These are phyloP conservation scores for Picea abies DNA, from an alignment of 83 land plant species.

Conservation along the genomic window DNA sequence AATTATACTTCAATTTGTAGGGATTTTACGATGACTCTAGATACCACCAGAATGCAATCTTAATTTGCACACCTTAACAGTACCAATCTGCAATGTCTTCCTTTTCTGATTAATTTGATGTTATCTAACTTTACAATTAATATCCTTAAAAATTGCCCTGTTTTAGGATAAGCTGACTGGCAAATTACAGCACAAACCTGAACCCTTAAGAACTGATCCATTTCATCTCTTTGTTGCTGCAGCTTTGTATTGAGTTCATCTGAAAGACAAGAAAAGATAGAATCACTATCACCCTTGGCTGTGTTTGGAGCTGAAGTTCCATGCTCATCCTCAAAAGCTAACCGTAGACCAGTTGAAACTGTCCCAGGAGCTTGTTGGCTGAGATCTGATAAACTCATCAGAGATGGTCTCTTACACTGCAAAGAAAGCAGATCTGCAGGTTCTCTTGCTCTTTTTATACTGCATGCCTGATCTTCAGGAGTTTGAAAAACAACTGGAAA, in stretches of 20 bases:
- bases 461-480: no score
- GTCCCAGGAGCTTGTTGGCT: neutral
- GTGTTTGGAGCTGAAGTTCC: neutral
- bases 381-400: neutral
- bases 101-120: no score
- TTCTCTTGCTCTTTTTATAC: no score
- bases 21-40: no score
- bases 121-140: no score
- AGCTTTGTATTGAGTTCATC: neutral
- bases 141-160: no score
- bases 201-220: conserved; percentile 1
- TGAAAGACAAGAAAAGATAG: neutral
- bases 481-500: no score
- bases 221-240: conserved; percentile 10
- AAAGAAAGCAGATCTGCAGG: neutral
- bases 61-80: no score
- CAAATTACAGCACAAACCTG: neutral
- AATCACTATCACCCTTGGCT: neutral
- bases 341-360: neutral
- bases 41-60: no score
- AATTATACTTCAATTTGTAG: no score
- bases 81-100: no score
- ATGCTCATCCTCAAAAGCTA: conserved; percentile 3
- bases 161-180: no score
- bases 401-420: neutral